Percentiles rank a stretch among this genome's conserved stretches.
Evolutionary conservation across 805 yeast genomes (phyloP).

Genomic region (Lipomyces mesembrius): DNA sequence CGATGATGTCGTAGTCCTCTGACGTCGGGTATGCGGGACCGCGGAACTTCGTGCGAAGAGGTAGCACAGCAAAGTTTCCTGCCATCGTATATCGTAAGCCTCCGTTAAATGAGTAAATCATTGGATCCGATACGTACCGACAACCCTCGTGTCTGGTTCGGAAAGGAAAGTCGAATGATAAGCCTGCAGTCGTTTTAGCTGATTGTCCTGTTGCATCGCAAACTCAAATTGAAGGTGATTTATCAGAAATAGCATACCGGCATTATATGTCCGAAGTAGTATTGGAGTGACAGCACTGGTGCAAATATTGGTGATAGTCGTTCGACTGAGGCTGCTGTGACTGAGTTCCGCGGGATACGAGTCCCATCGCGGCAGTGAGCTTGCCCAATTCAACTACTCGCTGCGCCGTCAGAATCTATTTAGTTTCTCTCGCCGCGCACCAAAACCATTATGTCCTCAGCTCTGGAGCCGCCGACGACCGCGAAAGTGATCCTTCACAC

Average conservation of each 20-base stretch:
- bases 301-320: too few species aligned
- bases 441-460: conserved; percentile 34
- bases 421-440: too few species aligned
- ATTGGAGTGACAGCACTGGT: too few species aligned
- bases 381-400: too few species aligned
- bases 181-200: conserved; percentile 39
- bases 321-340: neutral
- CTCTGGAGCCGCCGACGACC: conserved; percentile 59
- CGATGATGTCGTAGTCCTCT: conserved; percentile 82
- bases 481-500: conserved; percentile 64
- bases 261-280: neutral
- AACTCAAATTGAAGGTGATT: neutral
- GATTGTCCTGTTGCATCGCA: neutral
- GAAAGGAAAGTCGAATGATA: conserved; percentile 47
- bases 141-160: conserved; percentile 42
- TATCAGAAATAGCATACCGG: conserved; percentile 18
- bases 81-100: conserved; percentile 45
- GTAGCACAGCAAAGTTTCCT: conserved; percentile 78
- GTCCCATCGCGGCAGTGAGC: too few species aligned
- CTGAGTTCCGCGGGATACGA: too few species aligned
- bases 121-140: conserved; percentile 30
- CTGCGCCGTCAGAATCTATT: too few species aligned
- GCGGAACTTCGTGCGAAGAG: conserved; percentile 79
- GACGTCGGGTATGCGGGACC: conserved; percentile 89
- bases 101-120: neutral